These are phyloP conservation scores for Lonicera japonica DNA, from an alignment of 129 eudicot genomes.

Conservation along the genomic window DNA sequence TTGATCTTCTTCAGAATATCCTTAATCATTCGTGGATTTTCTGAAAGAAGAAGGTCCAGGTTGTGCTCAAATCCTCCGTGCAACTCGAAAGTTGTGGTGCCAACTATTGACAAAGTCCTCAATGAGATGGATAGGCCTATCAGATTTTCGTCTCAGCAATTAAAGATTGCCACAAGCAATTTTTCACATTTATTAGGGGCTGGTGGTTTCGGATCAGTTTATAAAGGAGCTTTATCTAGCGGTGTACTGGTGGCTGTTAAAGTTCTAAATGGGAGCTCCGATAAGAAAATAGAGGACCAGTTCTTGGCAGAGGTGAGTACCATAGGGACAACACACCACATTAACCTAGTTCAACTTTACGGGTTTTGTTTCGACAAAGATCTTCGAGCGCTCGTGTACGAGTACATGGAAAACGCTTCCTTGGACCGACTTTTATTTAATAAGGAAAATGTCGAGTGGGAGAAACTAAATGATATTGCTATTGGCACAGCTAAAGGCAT, in stretches of 20 bases:
- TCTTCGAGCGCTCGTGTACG: constrained; percentile 23
- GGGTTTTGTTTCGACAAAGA: constrained; percentile 22
- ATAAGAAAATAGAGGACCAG: constrained; percentile 12
- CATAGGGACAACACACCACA: constrained; percentile 28
- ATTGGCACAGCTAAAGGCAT: constrained; percentile 25
- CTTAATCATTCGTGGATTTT: background rate
- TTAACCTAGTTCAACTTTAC: constrained; percentile 19
- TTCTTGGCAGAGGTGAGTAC: constrained; percentile 33
- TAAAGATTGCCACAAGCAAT: constrained; percentile 16
- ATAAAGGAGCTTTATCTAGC: constrained; percentile 14
- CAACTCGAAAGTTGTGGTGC: background rate
- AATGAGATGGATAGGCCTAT: constrained; percentile 28
- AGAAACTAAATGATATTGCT: constrained; percentile 5
- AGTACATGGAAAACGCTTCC: constrained; percentile 26
- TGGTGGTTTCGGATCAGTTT: constrained; percentile 30
- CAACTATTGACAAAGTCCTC: constrained; percentile 14
- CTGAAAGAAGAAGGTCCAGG: background rate
- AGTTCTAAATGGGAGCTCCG: no score
- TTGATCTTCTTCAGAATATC: constrained; percentile 22
- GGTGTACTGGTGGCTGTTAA: background rate
- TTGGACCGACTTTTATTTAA: background rate
- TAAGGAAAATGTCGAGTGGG: constrained; percentile 8
- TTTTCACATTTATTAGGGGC: constrained; percentile 18
- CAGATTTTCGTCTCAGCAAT: constrained; percentile 19
- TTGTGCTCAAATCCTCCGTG: constrained; percentile 10